Percentiles rank a stretch among this genome's conserved stretches.
phyloP scores from a whole-genome alignment of 768 basidiomycete species.

The Auricularia sp. region DNA sequence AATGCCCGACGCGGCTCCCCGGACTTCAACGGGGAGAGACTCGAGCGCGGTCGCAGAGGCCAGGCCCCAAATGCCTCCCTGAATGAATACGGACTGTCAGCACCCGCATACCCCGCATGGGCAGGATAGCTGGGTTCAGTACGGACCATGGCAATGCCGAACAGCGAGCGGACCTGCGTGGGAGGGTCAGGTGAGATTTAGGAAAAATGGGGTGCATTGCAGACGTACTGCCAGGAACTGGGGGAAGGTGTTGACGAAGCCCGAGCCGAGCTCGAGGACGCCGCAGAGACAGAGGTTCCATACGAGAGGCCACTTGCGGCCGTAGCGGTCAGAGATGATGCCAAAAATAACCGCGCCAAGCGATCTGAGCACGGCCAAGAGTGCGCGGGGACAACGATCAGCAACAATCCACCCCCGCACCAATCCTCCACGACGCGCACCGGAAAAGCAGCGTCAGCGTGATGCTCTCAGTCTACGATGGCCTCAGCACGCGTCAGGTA shows the following conservation, averaged over 20 bases:
- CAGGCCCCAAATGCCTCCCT: background rate
- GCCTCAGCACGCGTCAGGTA: background rate
- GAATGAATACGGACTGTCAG: background rate
- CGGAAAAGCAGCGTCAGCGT: slow-evolving; percentile 36
- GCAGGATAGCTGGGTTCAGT: background rate
- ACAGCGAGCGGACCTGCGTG: slow-evolving; percentile 11
- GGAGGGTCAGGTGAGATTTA: slow-evolving; percentile 24
- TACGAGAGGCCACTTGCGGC: slow-evolving; percentile 34
- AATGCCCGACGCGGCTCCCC: slow-evolving; percentile 32
- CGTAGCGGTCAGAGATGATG: slow-evolving; percentile 30
- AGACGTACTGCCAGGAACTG: slow-evolving; percentile 28
- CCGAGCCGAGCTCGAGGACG: slow-evolving; percentile 22
- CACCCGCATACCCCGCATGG: background rate
- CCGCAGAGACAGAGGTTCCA: slow-evolving; percentile 24
- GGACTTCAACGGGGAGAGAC: slow-evolving; percentile 28
- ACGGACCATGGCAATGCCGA: slow-evolving; percentile 18
- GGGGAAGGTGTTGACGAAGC: slow-evolving; percentile 27
- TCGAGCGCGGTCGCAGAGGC: slow-evolving; percentile 26
- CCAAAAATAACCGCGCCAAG: slow-evolving; percentile 23
- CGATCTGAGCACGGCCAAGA: slow-evolving; percentile 17
- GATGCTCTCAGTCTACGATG: slow-evolving; percentile 18
- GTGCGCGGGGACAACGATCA: background rate
- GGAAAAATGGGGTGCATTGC: slow-evolving; percentile 18
- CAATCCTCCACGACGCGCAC: slow-evolving; percentile 10
- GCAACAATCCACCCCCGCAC: background rate